Base-by-base conservation (phyloP, 441 rosid species). In the Erodium texanum region DNA sequence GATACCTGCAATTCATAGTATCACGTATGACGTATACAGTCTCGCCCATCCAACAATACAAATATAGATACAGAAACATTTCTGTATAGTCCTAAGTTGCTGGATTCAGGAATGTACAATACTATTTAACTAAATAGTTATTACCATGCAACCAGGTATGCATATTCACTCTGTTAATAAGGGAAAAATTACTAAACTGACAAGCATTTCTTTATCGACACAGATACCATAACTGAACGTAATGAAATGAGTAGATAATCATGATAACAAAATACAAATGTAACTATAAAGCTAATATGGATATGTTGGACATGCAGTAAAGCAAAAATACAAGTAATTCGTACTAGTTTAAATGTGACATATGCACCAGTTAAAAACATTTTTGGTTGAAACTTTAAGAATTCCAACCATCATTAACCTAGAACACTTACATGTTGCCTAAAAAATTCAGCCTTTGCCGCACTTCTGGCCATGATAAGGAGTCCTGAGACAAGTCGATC, bases 401-500 rank as follows among this genome's bases (percentile, higher is more conserved):
- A 19, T 50, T 50, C 6, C 58, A 50, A 50, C 58, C 16, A 50
- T n/a, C 16, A 48, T 48, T 15, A 70, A 0, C 6, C 20, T 56
- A 34, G 48, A 11, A 22, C 34, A 20, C 62, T 72, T 83, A 86
- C 97, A 87, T 93, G 93, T 78, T 88, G 84, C 79, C 97, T 86
- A 73, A 94, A 94, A 71, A 81, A 62, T 68, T 88, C 93, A 77
- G 99, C 93, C 77, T 81, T 91, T 19, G 85, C 75, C 69, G 97
- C 86, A 83, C 77, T 91, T 83, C 96, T 86, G 64, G 96, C 96
- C 73, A 91, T 76, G 77, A 93, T 94, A 66, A 91, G 97, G 69
- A 94, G 87, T 70, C 99, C 96, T 15, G 96, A 91, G 76, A 91
- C 93, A 64, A 91, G 92, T 66, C 96, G 88, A 81, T 91, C 99